Conservation (phyloP, 768 basidiomycete species). For the Astraeus odoratus region DNA sequence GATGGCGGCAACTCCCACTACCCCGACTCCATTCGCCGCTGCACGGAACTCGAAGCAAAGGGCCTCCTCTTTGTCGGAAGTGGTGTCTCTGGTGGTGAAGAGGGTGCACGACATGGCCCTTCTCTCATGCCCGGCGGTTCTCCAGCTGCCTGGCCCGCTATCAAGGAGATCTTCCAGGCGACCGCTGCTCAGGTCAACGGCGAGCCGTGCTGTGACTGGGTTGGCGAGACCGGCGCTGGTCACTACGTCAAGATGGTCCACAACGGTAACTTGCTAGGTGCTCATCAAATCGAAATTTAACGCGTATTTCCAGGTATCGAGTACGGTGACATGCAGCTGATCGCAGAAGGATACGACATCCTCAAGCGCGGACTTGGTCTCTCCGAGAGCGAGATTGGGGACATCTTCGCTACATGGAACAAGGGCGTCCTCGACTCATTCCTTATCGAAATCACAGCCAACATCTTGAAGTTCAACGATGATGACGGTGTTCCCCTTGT, state of each 20-base stretch:
- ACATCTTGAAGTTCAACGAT: constrained; percentile 96
- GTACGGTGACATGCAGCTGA: constrained; percentile 99
- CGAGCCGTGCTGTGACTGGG: constrained; percentile 99
- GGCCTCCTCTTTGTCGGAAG: constrained; percentile 96
- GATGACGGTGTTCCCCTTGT: constrained; percentile 90
- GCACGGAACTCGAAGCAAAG: constrained; percentile 88
- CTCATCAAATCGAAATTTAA: constrained; percentile 3
- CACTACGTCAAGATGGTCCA: constrained; percentile 99
- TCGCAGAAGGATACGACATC: constrained; percentile 98
- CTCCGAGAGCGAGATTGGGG: constrained; percentile 82
- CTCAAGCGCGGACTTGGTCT: constrained; percentile 93
- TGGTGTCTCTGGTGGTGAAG: constrained; percentile 98
- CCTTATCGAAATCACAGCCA: constrained; percentile 96
- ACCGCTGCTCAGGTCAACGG: constrained; percentile 92
- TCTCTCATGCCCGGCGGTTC: constrained; percentile 99
- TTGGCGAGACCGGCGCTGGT: constrained; percentile 89
- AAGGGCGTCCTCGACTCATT: constrained; percentile 99
- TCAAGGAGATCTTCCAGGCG: constrained; percentile 99
- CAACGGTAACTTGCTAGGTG: constrained; percentile 52
- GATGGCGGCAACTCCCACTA: constrained; percentile 99
- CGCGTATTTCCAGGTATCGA: constrained; percentile 71
- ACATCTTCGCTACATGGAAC: constrained; percentile 94
- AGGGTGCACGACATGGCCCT: constrained; percentile 94
- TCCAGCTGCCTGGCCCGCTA: constrained; percentile 86
- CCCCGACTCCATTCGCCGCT: constrained; percentile 95